phyloP scores from a whole-genome alignment of 306 rosid species.

The Sechiopsis laciniata region DNA sequence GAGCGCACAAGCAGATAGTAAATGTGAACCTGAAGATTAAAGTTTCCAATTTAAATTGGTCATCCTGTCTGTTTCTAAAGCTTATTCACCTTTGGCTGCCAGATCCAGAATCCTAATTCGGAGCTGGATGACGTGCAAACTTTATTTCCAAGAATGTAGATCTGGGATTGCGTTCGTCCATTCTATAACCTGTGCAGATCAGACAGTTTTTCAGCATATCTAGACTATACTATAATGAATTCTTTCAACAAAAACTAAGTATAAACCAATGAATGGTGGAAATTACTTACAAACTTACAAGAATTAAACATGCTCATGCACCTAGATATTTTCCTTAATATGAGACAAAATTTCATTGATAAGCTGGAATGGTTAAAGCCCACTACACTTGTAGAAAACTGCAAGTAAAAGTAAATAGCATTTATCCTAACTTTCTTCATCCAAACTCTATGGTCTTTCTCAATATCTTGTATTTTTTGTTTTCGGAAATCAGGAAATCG shows the following conservation, averaged over 20 bases:
- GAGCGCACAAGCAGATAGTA: not conserved
- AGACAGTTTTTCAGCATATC: too few relatives aligned
- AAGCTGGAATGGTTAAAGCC: too few relatives aligned
- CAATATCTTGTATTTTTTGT: too few relatives aligned
- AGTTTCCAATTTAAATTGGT: slow-evolving; percentile 3
- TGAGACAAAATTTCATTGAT: not conserved
- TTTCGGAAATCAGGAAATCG: too few relatives aligned
- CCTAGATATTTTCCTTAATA: not conserved
- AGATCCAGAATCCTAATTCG: slow-evolving; percentile 51
- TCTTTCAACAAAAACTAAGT: not conserved
- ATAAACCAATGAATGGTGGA: too few relatives aligned
- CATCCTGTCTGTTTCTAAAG: too few relatives aligned
- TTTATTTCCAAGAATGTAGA: slow-evolving; percentile 29
- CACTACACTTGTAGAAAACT: too few relatives aligned
- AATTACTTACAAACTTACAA: too few relatives aligned
- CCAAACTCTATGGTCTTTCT: not conserved
- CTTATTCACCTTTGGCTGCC: slow-evolving; percentile 59
- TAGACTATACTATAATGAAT: slow-evolving; percentile 21
- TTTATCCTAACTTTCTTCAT: not conserved
- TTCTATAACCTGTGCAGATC: slow-evolving; percentile 52
- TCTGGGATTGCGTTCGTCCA: slow-evolving; percentile 59
- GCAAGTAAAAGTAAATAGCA: too few relatives aligned
- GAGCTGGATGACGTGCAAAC: slow-evolving; percentile 82
- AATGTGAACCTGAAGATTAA: slow-evolving; percentile 1
- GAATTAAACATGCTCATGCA: not conserved